phyloP scores from a whole-genome alignment of 2,329 filamentous ascomycete species.

The Colletotrichum spaethianum region DNA sequence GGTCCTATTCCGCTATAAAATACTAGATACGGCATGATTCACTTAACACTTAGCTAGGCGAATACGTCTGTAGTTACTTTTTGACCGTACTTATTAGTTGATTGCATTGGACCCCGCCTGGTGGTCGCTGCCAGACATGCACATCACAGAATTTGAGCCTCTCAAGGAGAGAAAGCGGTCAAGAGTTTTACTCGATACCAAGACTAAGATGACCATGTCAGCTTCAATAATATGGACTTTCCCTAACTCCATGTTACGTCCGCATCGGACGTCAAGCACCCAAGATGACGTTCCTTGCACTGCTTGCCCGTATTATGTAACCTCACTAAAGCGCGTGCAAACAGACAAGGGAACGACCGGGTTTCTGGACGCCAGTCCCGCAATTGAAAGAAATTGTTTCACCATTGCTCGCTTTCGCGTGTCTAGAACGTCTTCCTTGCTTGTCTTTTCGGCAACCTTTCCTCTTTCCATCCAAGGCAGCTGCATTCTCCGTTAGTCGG shows the following conservation, averaged over 20 bases:
- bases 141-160: too few relatives aligned
- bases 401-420: conserved; percentile 18
- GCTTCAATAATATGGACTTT: conserved; percentile 10
- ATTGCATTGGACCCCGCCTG: too few relatives aligned
- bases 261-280: conserved; percentile 12
- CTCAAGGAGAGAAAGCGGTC: too few relatives aligned
- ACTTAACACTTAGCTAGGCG: too few relatives aligned
- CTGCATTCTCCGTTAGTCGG: conserved; percentile 9
- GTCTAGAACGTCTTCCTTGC: conserved; percentile 17
- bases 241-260: background rate
- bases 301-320: conserved; percentile 1
- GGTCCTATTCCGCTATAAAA: too few relatives aligned
- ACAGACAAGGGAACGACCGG: conserved; percentile 18
- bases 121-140: too few relatives aligned
- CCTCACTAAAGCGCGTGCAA: background rate
- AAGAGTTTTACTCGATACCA: background rate
- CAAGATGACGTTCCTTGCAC: conserved; percentile 6
- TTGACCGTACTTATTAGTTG: too few relatives aligned
- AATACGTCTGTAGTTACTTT: too few relatives aligned
- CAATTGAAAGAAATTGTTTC: conserved; percentile 25
- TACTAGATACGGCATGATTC: too few relatives aligned
- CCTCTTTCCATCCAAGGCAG: background rate
- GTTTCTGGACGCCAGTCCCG: conserved; percentile 26
- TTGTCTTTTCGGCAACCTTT: background rate
- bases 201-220: background rate